Evolutionary conservation across 345 rosid genomes (phyloP).

Genomic region (Lepidium didymum): DNA sequence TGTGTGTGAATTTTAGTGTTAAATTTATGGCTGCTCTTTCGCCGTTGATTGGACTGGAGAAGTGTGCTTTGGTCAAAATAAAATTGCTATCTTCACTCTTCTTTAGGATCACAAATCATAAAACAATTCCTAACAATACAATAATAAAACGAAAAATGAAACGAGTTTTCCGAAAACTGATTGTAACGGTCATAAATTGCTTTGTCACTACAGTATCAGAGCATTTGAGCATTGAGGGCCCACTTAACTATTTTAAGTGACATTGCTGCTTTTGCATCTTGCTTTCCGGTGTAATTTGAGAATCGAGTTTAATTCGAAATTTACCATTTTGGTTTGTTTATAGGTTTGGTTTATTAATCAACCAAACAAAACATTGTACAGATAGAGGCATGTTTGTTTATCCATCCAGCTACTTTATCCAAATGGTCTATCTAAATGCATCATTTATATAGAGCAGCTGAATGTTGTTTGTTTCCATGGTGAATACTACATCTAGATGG

Average conservation of each 20-base stretch:
- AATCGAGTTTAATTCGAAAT: too few species aligned
- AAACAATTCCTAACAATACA: background rate
- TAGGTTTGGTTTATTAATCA: too few species aligned
- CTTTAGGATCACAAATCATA: slow-evolving; percentile 17
- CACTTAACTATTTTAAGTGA: background rate
- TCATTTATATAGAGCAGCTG: too few species aligned
- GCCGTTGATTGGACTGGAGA: slow-evolving; percentile 24
- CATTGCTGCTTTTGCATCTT: background rate
- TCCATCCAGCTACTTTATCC: too few species aligned
- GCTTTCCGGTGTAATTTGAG: too few species aligned
- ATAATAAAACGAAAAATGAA: slow-evolving; percentile 34
- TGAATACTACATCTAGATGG: too few species aligned
- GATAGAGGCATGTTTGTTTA: too few species aligned
- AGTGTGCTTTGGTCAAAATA: slow-evolving; percentile 33
- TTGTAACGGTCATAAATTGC: slow-evolving; percentile 56
- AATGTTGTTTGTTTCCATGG: too few species aligned
- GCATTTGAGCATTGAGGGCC: slow-evolving; percentile 17
- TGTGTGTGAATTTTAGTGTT: background rate
- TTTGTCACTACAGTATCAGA: slow-evolving; percentile 22
- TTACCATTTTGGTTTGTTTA: too few species aligned
- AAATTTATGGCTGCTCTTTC: slow-evolving; percentile 6
- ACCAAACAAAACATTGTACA: too few species aligned
- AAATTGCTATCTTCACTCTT: background rate
- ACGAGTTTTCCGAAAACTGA: slow-evolving; percentile 20
- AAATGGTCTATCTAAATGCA: too few species aligned